A percentile compares a stretch with the other conserved stretches of the same genome.
phyloP scores from a whole-genome alignment of 331 rosid genomes.

The Phaseolus coccineus region DNA sequence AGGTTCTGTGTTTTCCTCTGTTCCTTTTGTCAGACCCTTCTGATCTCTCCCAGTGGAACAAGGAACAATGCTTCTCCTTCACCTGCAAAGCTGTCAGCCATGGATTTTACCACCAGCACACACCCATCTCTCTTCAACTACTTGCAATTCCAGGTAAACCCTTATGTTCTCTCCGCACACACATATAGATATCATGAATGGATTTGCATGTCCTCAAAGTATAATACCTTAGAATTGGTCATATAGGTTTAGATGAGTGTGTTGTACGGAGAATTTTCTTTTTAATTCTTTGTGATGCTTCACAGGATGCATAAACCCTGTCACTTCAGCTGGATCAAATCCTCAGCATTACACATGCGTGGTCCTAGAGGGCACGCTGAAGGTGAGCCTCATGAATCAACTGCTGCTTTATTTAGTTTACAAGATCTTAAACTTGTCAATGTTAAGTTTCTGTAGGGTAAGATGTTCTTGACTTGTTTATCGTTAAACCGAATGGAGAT shows the following conservation, averaged over 20 bases:
- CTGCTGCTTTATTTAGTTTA: constrained; percentile 9
- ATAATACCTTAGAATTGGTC: constrained; percentile 4
- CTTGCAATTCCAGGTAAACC: constrained; percentile 16
- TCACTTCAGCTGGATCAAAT: constrained; percentile 53
- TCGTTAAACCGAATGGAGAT: constrained; percentile 6
- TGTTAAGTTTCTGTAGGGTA: constrained; percentile 24
- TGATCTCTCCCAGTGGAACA: not conserved
- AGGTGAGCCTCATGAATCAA: constrained; percentile 54
- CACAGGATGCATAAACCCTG: constrained; percentile 60
- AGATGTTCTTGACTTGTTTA: constrained; percentile 18
- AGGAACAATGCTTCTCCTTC: constrained; percentile 60
- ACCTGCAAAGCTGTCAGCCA: constrained; percentile 55
- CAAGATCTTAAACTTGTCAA: constrained; percentile 32
- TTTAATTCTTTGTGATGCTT: constrained; percentile 28
- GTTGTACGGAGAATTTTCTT: constrained; percentile 7
- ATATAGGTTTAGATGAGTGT: constrained; percentile 4
- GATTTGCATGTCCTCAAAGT: constrained; percentile 35
- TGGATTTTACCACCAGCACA: constrained; percentile 51
- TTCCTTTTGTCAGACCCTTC: not conserved
- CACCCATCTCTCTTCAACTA: constrained; percentile 40
- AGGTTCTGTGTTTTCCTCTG: not conserved
- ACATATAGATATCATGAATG: not conserved
- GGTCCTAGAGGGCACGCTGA: constrained; percentile 40
- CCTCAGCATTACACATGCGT: constrained; percentile 51
- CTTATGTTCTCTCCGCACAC: not conserved